Evolutionary conservation across 1,139 yeast genomes (phyloP), one percentile per base, ranked within the genome.

Genomic region (Wickerhamomyces sp.): DNA sequence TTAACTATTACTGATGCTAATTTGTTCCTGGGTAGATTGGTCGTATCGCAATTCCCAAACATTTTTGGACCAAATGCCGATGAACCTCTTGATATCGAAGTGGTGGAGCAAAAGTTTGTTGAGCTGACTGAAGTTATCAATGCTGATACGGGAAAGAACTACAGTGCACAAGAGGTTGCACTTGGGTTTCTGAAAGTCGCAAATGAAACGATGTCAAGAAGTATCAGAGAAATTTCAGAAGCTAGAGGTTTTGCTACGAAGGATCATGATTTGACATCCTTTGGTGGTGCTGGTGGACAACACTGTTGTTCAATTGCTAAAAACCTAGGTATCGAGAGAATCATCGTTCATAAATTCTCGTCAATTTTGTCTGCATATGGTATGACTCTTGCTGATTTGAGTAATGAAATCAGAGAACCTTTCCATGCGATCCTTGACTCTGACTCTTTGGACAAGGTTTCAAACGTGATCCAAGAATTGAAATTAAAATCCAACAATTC

Each of bases 371-470:
- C 78, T 4, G 78, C 78, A 3, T 72, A 72, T 45, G 79, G 79
- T 39, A 72, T 73, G 54, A 65, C 70, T n/a, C 54, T 73, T 27
- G 78, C 77, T 7, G 78, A 73, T 49, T 68, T 71, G 33, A 75
- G 77, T 5, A 76, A 78, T 44, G 87, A 79, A 51, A 69, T 63
- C 30, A 86, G 78, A 55, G 72, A 76, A 23, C 87, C 87, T 0
- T 65, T 70, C 24, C 61, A 71, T 9, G 47, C 53, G 23, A 43
- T 57, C 4, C 48, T 72, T 29, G 53, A 55, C 12, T 55, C 53
- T 2, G 48, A 49, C 0, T 55, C 64, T 4, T 41, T 57, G 25
- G 30, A 12, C 15, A 33, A 28, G 6, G 26, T 44, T 3, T 51
- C 57, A 14, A 41, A 46, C 6, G 61, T 68, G 32, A 56, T 75